A percentile compares a stretch with the other conserved stretches of the same genome.
phyloP scores from a whole-genome alignment of 768 basidiomycete species.

The Mycena kentingensis region DNA sequence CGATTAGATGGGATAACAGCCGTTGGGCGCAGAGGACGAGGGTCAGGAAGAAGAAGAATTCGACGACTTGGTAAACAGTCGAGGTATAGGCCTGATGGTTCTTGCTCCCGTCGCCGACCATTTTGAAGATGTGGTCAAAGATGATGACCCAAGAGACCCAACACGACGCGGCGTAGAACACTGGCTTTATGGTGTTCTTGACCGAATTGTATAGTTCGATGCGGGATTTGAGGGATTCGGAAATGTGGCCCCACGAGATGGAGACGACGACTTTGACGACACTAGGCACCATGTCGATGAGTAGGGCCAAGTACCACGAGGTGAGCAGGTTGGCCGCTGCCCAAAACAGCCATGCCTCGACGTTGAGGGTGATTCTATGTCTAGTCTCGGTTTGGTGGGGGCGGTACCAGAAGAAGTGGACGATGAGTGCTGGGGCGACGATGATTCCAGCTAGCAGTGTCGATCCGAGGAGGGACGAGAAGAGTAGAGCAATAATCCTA shows the following conservation, averaged over 20 bases:
- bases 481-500: conserved; percentile 62
- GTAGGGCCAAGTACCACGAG: conserved; percentile 77
- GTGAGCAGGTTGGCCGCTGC: conserved; percentile 74
- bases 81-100: conserved; percentile 66
- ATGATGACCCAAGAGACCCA: conserved; percentile 80
- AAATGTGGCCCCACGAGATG: conserved; percentile 73
- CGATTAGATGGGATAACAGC: conserved; percentile 72
- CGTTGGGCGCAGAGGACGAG: conserved; percentile 63
- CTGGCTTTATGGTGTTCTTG: conserved; percentile 69
- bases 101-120: conserved; percentile 44
- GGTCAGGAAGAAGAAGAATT: conserved; percentile 76
- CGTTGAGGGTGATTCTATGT: conserved; percentile 61
- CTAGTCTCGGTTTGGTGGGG: conserved; percentile 57
- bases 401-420: conserved; percentile 74
- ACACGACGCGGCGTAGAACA: conserved; percentile 68
- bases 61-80: conserved; percentile 60
- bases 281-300: conserved; percentile 68
- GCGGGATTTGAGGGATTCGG: conserved; percentile 63
- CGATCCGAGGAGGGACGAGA: conserved; percentile 75
- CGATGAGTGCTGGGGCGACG: conserved; percentile 59
- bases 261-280: conserved; percentile 54
- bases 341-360: conserved; percentile 83
- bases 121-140: conserved; percentile 63
- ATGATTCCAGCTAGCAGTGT: conserved; percentile 63
- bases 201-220: conserved; percentile 71